A percentile compares a stretch with the other conserved stretches of the same genome.
Evolutionary conservation across 108 stramenopile genomes (phyloP).

Genomic region (Parietichytrium sp.): DNA sequence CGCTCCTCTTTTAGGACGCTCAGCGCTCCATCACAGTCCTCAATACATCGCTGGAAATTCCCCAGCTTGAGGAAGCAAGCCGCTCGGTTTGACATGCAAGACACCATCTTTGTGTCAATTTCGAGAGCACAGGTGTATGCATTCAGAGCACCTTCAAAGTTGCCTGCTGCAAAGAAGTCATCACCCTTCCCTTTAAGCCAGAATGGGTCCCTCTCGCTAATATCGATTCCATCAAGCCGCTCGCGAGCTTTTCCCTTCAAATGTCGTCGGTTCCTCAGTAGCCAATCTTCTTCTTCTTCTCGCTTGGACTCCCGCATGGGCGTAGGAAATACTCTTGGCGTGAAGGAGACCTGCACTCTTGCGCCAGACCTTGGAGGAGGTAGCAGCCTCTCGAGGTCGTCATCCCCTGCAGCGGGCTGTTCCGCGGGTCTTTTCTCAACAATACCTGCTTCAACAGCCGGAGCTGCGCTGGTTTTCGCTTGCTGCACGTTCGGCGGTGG

Average conservation of each 20-base stretch:
- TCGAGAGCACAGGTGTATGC: slow-evolving; percentile 20
- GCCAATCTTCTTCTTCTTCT: slow-evolving; percentile 61
- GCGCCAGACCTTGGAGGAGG: slow-evolving; percentile 50
- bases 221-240: slow-evolving; percentile 39
- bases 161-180: slow-evolving; percentile 51
- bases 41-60: slow-evolving; percentile 7
- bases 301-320: slow-evolving; percentile 58
- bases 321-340: slow-evolving; percentile 58
- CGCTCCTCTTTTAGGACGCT: slow-evolving; percentile 48
- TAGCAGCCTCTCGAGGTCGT: slow-evolving; percentile 44
- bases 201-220: slow-evolving; percentile 57
- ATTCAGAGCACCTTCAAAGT: slow-evolving; percentile 25
- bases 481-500: too few relatives aligned
- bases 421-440: too few relatives aligned
- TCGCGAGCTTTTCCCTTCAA: slow-evolving; percentile 42
- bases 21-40: slow-evolving; percentile 29
- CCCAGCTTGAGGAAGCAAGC: slow-evolving; percentile 52
- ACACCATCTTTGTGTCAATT: neutral
- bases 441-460: too few relatives aligned
- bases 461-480: too few relatives aligned
- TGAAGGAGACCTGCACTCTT: slow-evolving; percentile 50
- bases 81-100: slow-evolving; percentile 48
- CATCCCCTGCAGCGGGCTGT: slow-evolving; percentile 37
- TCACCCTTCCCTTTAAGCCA: slow-evolving; percentile 65
- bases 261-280: slow-evolving; percentile 56